Base-by-base conservation (phyloP, 768 basidiomycete genomes). In the Xerocomellus amylosporus region DNA sequence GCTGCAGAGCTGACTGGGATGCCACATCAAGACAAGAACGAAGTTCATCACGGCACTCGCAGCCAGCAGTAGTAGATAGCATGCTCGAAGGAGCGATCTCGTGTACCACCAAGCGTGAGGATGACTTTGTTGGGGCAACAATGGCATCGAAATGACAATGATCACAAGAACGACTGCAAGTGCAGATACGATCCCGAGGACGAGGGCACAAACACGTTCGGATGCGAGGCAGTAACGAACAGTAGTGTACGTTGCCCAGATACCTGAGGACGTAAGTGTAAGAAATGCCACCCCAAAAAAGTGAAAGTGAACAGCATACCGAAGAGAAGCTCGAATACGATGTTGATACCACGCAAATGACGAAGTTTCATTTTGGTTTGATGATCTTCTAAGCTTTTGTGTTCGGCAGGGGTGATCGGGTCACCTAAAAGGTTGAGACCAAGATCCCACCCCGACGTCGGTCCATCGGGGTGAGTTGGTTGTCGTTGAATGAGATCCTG, bases 191-290 rank as follows among this genome's bases (percentile, higher is more conserved):
- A 61, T 51, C 12, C 63, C 63, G 28, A 73, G 57, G 7, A 66
- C 60, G 28, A 77, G 54, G 0, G 73, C 45, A 48, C 47, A 62
- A 76, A 67, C 33, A 75, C 72, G 51, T 79, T 54, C 67, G 10
- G 79, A 85, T 4, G 85, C 83, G 12, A 88, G 61, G 61, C 79
- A 84, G 65, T 90, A 91, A 41, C 87, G 84, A 49, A 83, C 66
- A 7, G 79, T 75, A 56, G 78, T 85, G 66, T 87, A 90, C 8
- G 74, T 64, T 26, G 81, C 78, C 85, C 87, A 90, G 28, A 65
- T 66, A 55, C 73, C 86, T 87, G 51, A 2, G 13, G 14, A 47
- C 10, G 38, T 20, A 24, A 12, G 41, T 5, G 28, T 55, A 19
- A 55, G 43, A 17, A 20, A 19, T 5, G 8, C 41, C 8, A 17